These are phyloP conservation scores for Ascochyta rabiei DNA, from an alignment of 2,329 filamentous ascomycete species.

Conservation along the genomic window DNA sequence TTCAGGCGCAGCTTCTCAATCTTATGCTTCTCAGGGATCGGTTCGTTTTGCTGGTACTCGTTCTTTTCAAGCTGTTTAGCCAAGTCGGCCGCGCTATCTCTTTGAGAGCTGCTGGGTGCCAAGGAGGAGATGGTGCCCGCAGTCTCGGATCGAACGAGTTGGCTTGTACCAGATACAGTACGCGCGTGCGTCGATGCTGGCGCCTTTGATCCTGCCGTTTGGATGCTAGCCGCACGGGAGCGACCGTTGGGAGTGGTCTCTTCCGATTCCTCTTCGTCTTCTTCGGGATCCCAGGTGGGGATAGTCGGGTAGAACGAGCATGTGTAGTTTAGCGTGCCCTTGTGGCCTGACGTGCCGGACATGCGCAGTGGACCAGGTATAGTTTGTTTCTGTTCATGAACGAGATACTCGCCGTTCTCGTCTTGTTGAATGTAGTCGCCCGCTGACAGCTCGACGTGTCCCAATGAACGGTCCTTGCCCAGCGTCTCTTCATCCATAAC, in stretches of 20 bases:
- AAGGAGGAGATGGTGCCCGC: constrained; percentile 53
- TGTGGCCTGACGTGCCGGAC: constrained; percentile 73
- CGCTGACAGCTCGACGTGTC: constrained; percentile 76
- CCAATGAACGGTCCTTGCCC: constrained; percentile 87
- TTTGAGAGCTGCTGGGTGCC: constrained; percentile 29
- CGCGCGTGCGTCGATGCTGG: constrained; percentile 19
- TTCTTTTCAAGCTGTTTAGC: constrained; percentile 55
- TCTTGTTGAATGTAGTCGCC: constrained; percentile 80
- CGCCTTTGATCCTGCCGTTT: constrained; percentile 26
- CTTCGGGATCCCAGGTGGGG: constrained; percentile 86
- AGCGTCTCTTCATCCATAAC: constrained; percentile 97
- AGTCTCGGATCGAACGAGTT: constrained; percentile 36
- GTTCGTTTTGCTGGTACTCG: constrained; percentile 54
- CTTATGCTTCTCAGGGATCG: constrained; percentile 59
- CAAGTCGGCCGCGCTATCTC: constrained; percentile 47
- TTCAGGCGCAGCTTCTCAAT: constrained; percentile 79
- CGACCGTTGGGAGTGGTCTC: constrained; percentile 43
- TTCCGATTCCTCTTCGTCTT: constrained; percentile 68
- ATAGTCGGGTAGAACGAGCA: constrained; percentile 89
- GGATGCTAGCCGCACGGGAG: constrained; percentile 32
- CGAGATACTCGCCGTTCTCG: constrained; percentile 79
- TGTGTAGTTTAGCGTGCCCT: constrained; percentile 82
- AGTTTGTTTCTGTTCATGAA: constrained; percentile 75
- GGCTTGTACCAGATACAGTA: constrained; percentile 28
- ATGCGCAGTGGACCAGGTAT: constrained; percentile 73